Evolutionary conservation across 2,329 filamentous ascomycete genomes (phyloP), one percentile per base, ranked within the genome.

Genomic region (Penicillium sp.): DNA sequence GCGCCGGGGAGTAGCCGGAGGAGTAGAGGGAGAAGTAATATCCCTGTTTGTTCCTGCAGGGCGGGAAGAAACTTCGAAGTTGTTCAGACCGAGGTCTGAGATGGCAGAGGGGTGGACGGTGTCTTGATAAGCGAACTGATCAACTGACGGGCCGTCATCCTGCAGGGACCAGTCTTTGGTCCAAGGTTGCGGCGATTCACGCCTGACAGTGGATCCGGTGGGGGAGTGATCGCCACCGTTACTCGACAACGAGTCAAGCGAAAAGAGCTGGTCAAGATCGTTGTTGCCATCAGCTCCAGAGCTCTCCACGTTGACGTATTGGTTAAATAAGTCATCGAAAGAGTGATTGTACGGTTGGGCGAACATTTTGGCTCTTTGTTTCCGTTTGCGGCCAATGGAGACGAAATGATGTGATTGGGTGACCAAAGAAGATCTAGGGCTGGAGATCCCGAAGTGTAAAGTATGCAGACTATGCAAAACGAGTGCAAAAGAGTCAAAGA

Each of bases 311-410:
- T 81, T 77, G 66, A 83, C 75, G 64, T 81, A 83, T 65, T 83
- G 77, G 61, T 82, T 80, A 73, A 86, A 84, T 67, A 84, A 74
- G 66, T 80, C 78, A 68, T 79, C 78, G 68, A 77, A 77, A 52
- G 80, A 74, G 64, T 82, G 80, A 53, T 76, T 71, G 44, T 69
- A 71, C 47, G 62, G 61, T 57, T 73, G 69, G 52, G 69, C 69
- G 58, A 78, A 74, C 72, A 77, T 77, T 49, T 78, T 75, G 61
- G 61, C 73, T 52, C 76, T 78, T 81, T 71, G 78, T 72, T 64
- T 69, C 67, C 56, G 75, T 70, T 70, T 66, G 64, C 62, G 61
- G 64, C 59, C 57, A 66, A 47, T 50, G 60, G 40, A 56, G 59
- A 52, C 56, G 58, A 61, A 52, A 47, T 49, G 53, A 51, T 55